Evolutionary conservation across 441 rosid species (phyloP).

Genomic region (Raphanus hybrid): DNA sequence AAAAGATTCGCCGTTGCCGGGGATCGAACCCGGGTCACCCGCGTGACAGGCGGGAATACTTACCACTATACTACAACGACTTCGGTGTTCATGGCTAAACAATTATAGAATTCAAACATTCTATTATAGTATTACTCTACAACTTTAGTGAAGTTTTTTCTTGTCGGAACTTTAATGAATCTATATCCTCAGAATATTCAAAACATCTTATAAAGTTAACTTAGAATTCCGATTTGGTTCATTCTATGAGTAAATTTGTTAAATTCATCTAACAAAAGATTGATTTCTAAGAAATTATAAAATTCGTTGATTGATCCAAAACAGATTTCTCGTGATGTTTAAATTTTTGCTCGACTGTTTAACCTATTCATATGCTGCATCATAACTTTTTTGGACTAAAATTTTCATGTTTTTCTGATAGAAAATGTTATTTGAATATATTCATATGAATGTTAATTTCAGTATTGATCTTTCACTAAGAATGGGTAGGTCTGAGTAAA

Average conservation of each 20-base stretch:
- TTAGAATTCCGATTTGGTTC: not conserved
- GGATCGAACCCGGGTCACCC: conserved; percentile 46
- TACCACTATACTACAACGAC: conserved; percentile 93
- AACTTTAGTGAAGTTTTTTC: too few species aligned
- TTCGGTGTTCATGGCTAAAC: not conserved
- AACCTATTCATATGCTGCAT: too few species aligned
- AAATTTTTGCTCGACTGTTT: too few species aligned
- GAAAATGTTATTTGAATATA: too few species aligned
- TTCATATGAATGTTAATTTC: not conserved
- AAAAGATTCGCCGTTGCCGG: conserved; percentile 32
- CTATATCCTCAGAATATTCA: not conserved
- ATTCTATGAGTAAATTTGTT: not conserved
- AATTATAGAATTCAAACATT: too few species aligned
- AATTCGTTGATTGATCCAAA: too few species aligned
- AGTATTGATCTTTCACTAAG: not conserved
- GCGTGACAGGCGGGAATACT: conserved; percentile 86
- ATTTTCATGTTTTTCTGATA: not conserved
- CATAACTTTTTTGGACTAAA: not conserved
- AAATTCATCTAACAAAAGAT: too few species aligned
- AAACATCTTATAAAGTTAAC: not conserved
- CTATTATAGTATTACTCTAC: too few species aligned
- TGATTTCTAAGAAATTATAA: too few species aligned
- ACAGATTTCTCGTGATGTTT: too few species aligned
- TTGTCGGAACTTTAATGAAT: not conserved
- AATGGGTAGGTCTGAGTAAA: not conserved